A percentile compares a stretch with the other conserved stretches of the same genome.
Conservation (phyloP, 768 basidiomycete genomes). For the Trametes maxima region DNA sequence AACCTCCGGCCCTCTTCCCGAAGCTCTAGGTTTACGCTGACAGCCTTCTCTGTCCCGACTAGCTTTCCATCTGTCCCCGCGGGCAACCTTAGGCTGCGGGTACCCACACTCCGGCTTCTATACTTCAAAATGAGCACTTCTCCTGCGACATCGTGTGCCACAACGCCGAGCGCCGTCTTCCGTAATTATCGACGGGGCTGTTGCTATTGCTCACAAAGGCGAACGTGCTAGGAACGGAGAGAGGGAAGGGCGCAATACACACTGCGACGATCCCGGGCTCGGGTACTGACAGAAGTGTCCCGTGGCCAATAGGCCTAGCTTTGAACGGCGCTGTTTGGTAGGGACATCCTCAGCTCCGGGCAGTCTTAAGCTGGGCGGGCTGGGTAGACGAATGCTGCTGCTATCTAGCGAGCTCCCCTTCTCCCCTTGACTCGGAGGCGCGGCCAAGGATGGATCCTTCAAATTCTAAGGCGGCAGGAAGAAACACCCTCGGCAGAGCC, state of each 20-base stretch:
- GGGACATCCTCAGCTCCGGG: too few species aligned
- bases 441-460: not conserved
- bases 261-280: not conserved
- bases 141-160: conserved; percentile 12
- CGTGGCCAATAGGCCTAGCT: too few species aligned
- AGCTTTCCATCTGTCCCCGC: conserved; percentile 1
- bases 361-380: too few species aligned
- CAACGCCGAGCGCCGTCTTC: not conserved
- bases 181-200: not conserved
- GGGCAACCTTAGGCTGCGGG: not conserved
- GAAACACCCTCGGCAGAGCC: not conserved
- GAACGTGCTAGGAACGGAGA: conserved; percentile 13
- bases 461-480: not conserved
- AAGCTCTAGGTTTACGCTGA: not conserved
- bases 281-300: too few species aligned
- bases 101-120: not conserved
- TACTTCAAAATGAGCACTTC: not conserved
- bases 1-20: not conserved
- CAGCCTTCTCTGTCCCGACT: not conserved
- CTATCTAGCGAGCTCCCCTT: not conserved
- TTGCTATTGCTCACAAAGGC: not conserved
- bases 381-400: not conserved
- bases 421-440: too few species aligned
- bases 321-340: too few species aligned
- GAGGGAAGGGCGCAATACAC: not conserved